phyloP scores from a whole-genome alignment of 768 basidiomycete genomes.

The Leccinum truebloodii region DNA sequence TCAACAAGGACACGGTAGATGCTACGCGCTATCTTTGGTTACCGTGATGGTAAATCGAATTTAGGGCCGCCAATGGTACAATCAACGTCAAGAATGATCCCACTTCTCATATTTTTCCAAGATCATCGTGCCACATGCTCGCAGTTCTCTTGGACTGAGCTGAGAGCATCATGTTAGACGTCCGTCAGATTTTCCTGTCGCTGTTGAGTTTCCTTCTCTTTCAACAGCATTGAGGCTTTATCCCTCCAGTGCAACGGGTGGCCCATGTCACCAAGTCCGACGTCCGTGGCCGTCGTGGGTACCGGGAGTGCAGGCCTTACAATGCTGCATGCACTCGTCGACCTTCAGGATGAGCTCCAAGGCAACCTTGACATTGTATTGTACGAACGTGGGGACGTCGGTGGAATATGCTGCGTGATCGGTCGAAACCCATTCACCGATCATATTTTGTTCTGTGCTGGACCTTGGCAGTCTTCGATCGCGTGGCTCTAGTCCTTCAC shows the following conservation, averaged over 20 bases:
- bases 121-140: background rate
- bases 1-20: too few relatives aligned
- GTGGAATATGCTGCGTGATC: constrained; percentile 51
- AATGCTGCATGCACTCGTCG: constrained; percentile 49
- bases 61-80: background rate
- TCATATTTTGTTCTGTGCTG: too few relatives aligned
- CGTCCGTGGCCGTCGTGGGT: constrained; percentile 58
- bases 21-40: background rate
- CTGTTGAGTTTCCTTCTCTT: constrained; percentile 11
- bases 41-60: background rate
- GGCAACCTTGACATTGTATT: constrained; percentile 48
- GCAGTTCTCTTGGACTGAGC: background rate
- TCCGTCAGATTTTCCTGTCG: constrained; percentile 4
- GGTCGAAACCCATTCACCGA: too few relatives aligned
- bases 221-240: constrained; percentile 2
- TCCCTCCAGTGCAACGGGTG: background rate
- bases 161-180: constrained; percentile 16
- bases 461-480: too few relatives aligned
- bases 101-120: too few relatives aligned
- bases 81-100: background rate
- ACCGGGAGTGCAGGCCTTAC: constrained; percentile 58
- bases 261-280: constrained; percentile 40
- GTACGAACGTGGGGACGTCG: constrained; percentile 53
- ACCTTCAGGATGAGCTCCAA: constrained; percentile 43
- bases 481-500: too few relatives aligned